Evolutionary conservation across 2,329 filamentous ascomycete genomes (phyloP).

Genomic region (Exophiala sp.): DNA sequence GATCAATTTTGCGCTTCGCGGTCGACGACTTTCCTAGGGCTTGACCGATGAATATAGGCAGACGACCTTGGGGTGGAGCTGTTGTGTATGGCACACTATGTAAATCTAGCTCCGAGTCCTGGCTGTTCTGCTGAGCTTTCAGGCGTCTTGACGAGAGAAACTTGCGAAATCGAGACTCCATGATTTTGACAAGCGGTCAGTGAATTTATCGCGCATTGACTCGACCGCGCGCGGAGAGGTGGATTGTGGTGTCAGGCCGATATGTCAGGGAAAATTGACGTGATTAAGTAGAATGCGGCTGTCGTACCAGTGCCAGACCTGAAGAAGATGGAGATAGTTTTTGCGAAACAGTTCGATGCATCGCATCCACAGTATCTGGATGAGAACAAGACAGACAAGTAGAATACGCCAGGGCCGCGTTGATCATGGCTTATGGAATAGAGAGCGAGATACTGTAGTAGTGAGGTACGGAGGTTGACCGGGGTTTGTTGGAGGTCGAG

Average conservation of each 20-base stretch:
- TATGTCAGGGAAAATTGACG: constrained; percentile 18
- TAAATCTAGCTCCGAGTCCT: constrained; percentile 16
- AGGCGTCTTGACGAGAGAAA: constrained; percentile 12
- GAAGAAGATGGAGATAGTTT: not conserved
- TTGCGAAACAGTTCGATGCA: constrained; percentile 9
- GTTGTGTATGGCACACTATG: constrained; percentile 21
- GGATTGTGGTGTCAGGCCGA: constrained; percentile 12
- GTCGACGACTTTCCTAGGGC: constrained; percentile 14
- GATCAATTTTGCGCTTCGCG: constrained; percentile 1
- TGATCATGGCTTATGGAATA: constrained; percentile 5
- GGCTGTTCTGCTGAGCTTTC: constrained; percentile 6
- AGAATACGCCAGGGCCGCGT: not conserved
- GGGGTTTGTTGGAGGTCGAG: constrained; percentile 14
- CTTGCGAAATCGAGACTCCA: constrained; percentile 23
- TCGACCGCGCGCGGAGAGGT: constrained; percentile 2
- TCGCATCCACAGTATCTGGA: constrained; percentile 17
- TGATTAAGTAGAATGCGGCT: constrained; percentile 12
- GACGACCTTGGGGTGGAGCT: constrained; percentile 10
- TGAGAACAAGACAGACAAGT: constrained; percentile 6
- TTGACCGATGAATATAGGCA: constrained; percentile 21
- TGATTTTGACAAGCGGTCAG: constrained; percentile 9
- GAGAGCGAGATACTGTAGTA: not conserved
- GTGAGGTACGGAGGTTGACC: constrained; percentile 3
- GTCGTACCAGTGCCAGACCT: not conserved
- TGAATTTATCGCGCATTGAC: constrained; percentile 15